Conservation (phyloP, 768 basidiomycete genomes). For the Lentinula lateritia region DNA sequence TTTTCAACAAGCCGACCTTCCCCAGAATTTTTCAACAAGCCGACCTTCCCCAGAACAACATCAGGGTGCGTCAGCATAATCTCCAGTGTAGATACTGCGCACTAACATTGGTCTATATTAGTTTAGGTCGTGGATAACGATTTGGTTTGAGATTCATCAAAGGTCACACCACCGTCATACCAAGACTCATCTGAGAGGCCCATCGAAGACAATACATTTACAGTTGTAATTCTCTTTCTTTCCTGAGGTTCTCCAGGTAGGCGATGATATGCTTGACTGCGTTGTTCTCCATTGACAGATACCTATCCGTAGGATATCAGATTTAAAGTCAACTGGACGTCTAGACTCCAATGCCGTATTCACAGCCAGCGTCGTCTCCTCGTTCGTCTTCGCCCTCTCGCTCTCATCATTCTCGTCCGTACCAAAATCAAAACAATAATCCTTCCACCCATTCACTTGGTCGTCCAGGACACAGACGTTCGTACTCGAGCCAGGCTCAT, state of each 20-base stretch:
- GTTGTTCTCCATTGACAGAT: not conserved
- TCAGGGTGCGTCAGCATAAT: too few relatives aligned
- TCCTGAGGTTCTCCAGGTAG: not conserved
- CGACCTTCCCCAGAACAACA: too few relatives aligned
- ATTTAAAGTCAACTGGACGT: not conserved
- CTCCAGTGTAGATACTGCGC: too few relatives aligned
- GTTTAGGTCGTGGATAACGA: not conserved
- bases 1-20: too few relatives aligned
- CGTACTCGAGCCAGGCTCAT: not conserved
- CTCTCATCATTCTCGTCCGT: not conserved
- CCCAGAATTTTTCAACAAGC: too few relatives aligned
- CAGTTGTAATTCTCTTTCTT: too few relatives aligned
- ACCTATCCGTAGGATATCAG: too few relatives aligned
- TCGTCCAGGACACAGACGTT: conserved; percentile 2
- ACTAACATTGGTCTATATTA: too few relatives aligned
- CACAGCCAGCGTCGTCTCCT: not conserved
- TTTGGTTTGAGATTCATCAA: not conserved
- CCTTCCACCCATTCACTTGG: not conserved
- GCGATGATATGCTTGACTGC: not conserved
- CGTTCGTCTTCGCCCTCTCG: not conserved
- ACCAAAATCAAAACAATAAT: not conserved
- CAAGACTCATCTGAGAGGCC: not conserved
- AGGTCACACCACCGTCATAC: not conserved
- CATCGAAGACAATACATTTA: too few relatives aligned
- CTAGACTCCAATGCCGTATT: not conserved